Evolutionary conservation across 208 protist species (phyloP), one percentile per base, ranked within the genome.

Genomic region (Endotrypanum monterogeii): DNA sequence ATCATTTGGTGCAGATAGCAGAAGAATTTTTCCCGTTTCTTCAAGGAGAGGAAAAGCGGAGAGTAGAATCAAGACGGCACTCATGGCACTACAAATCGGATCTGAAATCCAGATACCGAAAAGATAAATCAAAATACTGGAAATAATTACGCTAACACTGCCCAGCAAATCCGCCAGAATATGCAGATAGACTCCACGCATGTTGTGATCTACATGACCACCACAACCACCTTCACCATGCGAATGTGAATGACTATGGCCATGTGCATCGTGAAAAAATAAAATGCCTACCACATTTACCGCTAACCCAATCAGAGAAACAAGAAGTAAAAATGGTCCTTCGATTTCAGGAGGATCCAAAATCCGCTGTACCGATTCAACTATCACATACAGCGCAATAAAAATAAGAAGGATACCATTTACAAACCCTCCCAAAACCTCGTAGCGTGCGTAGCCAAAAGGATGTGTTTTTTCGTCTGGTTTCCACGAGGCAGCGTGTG

Each of bases 401-500:
- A 89, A 94, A 52, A 97, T 52, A 52, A 96, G 78, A 35, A 97
- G 74, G 37, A 96, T 78, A 16, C 91, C 93, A 77, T 98, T 98
- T 14, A 94, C 76, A 88, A 97, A 96, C 7, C 93, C 90, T 8
- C 89, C 84, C 32, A 98, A 79, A 51, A 93, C 81, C 67, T 94
- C 88, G 74, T 96, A 97, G 4, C 94, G 48, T 25, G 80, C 84
- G 74, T 94, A 97, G 11, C 94, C 92, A 83, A 94, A 96, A 8
- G 89, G 87, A 63, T 93, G 78, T 52, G 70, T 87, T 78, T 94
- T 94, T 76, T 95, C 89, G 44, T 97, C 86, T 48, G 84, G 51
- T 48, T 74, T 78, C 88, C 95, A 98, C 67, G 94, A 96, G 37
- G 98, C 93, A 8, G 99, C 97, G 73, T 97, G 91, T 8, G 89